Conservation (phyloP, 257 asterid species). For the Mitragyna speciosa region DNA sequence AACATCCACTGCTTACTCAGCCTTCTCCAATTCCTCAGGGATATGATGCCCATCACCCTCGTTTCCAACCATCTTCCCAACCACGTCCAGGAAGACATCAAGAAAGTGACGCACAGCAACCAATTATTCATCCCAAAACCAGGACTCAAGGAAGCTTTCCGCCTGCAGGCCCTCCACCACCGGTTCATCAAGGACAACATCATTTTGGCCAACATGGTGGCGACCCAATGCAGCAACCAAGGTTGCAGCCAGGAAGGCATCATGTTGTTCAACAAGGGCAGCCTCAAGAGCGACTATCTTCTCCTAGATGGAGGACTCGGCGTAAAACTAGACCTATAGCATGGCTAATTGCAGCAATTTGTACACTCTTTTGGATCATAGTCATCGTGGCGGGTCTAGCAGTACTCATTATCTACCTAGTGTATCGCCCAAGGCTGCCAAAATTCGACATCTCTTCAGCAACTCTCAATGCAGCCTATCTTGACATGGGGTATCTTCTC, state of each 20-base stretch:
- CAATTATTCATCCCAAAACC: neutral
- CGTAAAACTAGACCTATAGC: slow-evolving; percentile 56
- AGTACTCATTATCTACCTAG: slow-evolving; percentile 66
- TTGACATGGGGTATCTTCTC: slow-evolving; percentile 83
- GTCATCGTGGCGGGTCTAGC: slow-evolving; percentile 68
- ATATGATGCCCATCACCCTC: neutral
- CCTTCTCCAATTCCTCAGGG: neutral
- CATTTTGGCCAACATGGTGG: neutral
- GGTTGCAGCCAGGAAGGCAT: slow-evolving; percentile 9
- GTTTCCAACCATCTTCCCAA: slow-evolving; percentile 15
- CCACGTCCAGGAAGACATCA: slow-evolving; percentile 6
- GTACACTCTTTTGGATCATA: slow-evolving; percentile 77
- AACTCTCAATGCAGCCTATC: slow-evolving; percentile 85
- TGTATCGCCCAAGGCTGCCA: slow-evolving; percentile 73
- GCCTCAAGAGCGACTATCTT: slow-evolving; percentile 3
- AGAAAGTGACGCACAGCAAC: neutral
- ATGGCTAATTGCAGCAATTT: slow-evolving; percentile 78
- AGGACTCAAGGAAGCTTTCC: neutral
- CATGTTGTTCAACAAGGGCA: slow-evolving; percentile 12
- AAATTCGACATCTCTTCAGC: slow-evolving; percentile 68
- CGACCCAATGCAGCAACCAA: slow-evolving; percentile 10
- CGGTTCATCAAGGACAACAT: neutral
- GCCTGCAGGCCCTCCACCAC: neutral
- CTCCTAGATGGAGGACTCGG: slow-evolving; percentile 16
- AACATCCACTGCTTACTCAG: neutral